Base-by-base conservation (phyloP, 768 basidiomycete genomes). In the Trametes cubensis region DNA sequence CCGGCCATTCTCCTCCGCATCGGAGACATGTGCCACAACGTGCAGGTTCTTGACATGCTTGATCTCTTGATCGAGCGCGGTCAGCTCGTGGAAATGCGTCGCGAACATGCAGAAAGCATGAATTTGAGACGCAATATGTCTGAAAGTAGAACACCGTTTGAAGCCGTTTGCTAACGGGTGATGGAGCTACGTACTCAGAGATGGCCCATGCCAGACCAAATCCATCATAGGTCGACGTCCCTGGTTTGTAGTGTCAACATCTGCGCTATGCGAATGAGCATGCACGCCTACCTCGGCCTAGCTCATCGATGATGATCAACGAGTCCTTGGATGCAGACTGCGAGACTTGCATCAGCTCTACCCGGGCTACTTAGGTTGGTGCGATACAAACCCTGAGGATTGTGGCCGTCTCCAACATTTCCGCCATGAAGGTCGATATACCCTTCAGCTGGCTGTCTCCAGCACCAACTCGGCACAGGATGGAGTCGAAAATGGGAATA, bases 171-270 rank as follows among this genome's bases (percentile, higher is more conserved):
- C 52, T 25, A 8, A 17, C 28, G 17, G 17, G 18, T 4, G 7
- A 15, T 18, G 13, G 26, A 25, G 34, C 34, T 3, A 73, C 84
- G 62, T 73, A 95, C 95, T 99, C 97, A 54, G 94, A 96, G 68
- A 98, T 98, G 1, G 96, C 94, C 96, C 96, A 99, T 0, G 97
- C 97, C 6, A 99, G 82, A 6, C 95, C 96, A 69, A 98, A 98
- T 6, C 96, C 96, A 72, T 99, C 96, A 66, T 96, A 96, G 0
- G 96, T 98, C 0, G 95, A 97, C 0, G 95, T 97, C 6, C 95
- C 90, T 90, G 61, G n/a, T 40, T 63, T 46, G 41, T 30, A 28
- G 6, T 28, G 20, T 45, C 25, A 25, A 25, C 7, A 47, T 62
- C 6, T 57, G 34, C 38, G 48, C 26, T 49, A 45, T 21, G 39